A percentile compares a stretch with the other conserved stretches of the same genome.
Evolutionary conservation across 352 stramenopile genomes (phyloP).

Genomic region (Phytophthora podocarpi): DNA sequence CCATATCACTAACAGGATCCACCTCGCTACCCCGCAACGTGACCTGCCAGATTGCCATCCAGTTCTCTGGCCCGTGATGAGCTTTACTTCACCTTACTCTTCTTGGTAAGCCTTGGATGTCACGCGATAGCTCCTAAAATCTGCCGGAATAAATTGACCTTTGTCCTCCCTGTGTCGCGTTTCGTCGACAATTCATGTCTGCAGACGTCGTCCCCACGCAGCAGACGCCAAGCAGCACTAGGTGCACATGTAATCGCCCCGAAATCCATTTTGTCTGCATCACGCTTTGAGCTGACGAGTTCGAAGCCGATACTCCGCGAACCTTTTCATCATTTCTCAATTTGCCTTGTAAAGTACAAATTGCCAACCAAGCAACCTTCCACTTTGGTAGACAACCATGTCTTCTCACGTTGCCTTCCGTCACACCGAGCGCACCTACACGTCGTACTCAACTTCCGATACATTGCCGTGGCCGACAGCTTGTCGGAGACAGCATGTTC

Average conservation of each 20-base stretch:
- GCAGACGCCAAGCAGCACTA: too few species aligned
- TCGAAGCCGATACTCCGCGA: too few species aligned
- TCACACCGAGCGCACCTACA: conserved; percentile 22
- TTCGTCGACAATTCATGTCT: not conserved
- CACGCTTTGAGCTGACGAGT: not conserved
- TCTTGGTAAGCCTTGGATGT: too few species aligned
- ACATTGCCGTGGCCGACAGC: conserved; percentile 16
- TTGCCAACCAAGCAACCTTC: too few species aligned
- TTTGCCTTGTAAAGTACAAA: not conserved
- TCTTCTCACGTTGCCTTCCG: conserved; percentile 18
- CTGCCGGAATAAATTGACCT: too few species aligned
- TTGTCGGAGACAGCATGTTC: conserved; percentile 18
- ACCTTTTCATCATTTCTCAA: conserved; percentile 19
- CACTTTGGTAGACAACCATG: too few species aligned
- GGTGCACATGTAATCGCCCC: not conserved
- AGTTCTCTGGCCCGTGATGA: too few species aligned
- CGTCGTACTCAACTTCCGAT: conserved; percentile 25
- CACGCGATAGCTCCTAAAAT: too few species aligned
- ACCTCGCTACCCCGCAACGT: not conserved
- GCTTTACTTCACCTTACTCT: too few species aligned
- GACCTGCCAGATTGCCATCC: not conserved
- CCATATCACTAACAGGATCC: not conserved
- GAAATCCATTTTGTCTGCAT: not conserved
- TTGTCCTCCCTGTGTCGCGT: not conserved
- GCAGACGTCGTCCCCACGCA: not conserved